Evolutionary conservation across 177 flowering plant genomes (phyloP).

Genomic region (Tripterygium wilfordii): DNA sequence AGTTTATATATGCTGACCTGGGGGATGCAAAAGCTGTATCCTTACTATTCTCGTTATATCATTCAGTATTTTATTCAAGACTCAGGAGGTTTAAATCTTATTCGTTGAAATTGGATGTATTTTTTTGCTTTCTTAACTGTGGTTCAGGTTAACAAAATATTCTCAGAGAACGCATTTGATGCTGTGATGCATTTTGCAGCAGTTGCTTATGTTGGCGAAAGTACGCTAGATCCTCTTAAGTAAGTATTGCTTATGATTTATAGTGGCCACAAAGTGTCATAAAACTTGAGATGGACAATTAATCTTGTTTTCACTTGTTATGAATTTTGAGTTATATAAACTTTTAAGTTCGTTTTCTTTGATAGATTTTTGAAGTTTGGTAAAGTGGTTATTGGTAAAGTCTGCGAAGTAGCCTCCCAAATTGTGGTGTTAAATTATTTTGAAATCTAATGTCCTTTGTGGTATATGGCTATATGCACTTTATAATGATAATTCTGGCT

Average conservation of each 20-base stretch:
- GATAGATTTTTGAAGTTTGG: no score
- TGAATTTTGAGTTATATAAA: no score
- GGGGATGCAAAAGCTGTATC: slow-evolving; percentile 93
- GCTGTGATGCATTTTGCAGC: slow-evolving; percentile 99
- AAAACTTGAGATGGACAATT: no score
- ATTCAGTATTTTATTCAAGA: background rate
- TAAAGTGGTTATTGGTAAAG: no score
- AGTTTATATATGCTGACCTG: slow-evolving; percentile 89
- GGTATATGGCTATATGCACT: no score
- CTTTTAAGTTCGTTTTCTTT: no score
- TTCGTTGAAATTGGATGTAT: background rate
- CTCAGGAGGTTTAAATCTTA: background rate
- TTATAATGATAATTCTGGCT: background rate
- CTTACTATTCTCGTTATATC: slow-evolving; percentile 14
- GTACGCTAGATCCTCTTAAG: slow-evolving; percentile 93
- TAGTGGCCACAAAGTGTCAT: no score
- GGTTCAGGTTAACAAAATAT: slow-evolving; percentile 72
- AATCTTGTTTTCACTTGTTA: no score
- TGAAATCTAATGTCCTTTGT: no score
- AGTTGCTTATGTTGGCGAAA: slow-evolving; percentile 98
- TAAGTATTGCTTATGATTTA: slow-evolving; percentile 32
- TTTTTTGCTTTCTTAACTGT: slow-evolving; percentile 40
- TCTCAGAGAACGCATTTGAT: slow-evolving; percentile 91
- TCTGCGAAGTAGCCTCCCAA: no score
- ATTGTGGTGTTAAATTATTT: no score